Evolutionary conservation across 1,139 yeast species (phyloP), one percentile per base, ranked within the genome.

Genomic region (Candida gigantensis): DNA sequence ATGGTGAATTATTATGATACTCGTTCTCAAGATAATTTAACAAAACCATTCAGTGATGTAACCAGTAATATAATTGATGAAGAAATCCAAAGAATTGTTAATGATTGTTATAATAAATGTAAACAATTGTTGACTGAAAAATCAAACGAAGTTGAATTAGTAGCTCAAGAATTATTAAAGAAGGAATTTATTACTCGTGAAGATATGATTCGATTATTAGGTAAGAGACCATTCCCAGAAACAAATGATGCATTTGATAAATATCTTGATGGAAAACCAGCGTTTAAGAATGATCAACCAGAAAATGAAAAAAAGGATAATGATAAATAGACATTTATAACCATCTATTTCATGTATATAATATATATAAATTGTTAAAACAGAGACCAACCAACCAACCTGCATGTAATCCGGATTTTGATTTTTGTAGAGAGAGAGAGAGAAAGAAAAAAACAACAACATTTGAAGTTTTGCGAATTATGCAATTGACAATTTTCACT

Each of bases 191-290:
- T 90, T 30, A 85, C 94, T 2, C 78, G 97, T 58, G 92, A 85
- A 48, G 97, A 90, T 59, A 87, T 90, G 92, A 80, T 88, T 43
- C 71, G 89, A 46, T 62, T 90, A 36, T 71, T 90, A 36, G 97
- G 97, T 1, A 84, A 85, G 51, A 76, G 97, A 46, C 96, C 96
- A 9, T 90, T 84, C 73, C 84, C 86, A 5, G 96, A 89, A 56
- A 79, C 79, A 49, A 89, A 89, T 52, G 96, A 88, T 52, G 96
- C 96, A 3, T 90, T 90, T 67, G 96, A 88, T 62, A 89, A 90
- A 60, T 92, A 92, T 57, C 62, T 72, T 33, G 72, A 68, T 37
- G 69, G 69, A 7, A 64, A 65, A 40, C 68, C 65, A 31, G 72
- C 72, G 12, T 68, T 63, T 48, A 60, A 58, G 50, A 55, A 61